These are phyloP conservation scores for Harrya chromipes DNA, from an alignment of 768 basidiomycete genomes.

Conservation along the genomic window DNA sequence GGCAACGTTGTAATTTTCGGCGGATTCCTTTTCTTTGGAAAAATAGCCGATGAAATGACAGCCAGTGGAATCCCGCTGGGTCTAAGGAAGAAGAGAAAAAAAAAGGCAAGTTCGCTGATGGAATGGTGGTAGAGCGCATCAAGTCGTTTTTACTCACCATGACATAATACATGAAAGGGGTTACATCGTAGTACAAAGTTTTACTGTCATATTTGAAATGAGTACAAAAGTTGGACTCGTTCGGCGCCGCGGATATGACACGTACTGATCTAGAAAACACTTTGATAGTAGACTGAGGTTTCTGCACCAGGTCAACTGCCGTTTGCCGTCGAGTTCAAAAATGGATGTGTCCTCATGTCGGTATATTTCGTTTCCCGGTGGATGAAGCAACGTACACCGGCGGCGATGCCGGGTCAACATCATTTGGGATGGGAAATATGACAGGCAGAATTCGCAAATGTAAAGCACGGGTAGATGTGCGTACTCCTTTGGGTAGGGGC, in stretches of 20 bases:
- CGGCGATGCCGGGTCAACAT: constrained; percentile 90
- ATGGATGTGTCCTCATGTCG: constrained; percentile 96
- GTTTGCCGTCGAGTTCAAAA: constrained; percentile 97
- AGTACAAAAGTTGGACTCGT: background rate
- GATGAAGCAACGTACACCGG: constrained; percentile 88
- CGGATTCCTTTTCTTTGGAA: constrained; percentile 98
- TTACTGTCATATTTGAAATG: constrained; percentile 51
- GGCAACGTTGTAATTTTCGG: constrained; percentile 97
- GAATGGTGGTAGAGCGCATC: constrained; percentile 11
- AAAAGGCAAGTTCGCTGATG: constrained; percentile 6
- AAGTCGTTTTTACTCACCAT: constrained; percentile 58
- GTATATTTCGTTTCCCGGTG: constrained; percentile 99
- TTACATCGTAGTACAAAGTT: constrained; percentile 99
- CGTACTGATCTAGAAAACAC: constrained; percentile 97
- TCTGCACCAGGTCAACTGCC: constrained; percentile 94
- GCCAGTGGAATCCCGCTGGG: constrained; percentile 81
- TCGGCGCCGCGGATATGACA: constrained; percentile 23
- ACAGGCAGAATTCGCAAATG: constrained; percentile 98
- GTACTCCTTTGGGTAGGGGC: constrained; percentile 97
- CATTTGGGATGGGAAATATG: constrained; percentile 86
- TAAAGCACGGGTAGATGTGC: constrained; percentile 93
- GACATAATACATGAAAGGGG: constrained; percentile 99
- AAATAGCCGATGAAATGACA: constrained; percentile 98
- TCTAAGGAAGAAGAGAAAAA: constrained; percentile 37
- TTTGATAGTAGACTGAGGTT: constrained; percentile 96